Percentiles rank a stretch among this genome's conserved stretches.
phyloP scores from a whole-genome alignment of 2,329 filamentous ascomycete species.

The Phaeophleospora eucalypticola region DNA sequence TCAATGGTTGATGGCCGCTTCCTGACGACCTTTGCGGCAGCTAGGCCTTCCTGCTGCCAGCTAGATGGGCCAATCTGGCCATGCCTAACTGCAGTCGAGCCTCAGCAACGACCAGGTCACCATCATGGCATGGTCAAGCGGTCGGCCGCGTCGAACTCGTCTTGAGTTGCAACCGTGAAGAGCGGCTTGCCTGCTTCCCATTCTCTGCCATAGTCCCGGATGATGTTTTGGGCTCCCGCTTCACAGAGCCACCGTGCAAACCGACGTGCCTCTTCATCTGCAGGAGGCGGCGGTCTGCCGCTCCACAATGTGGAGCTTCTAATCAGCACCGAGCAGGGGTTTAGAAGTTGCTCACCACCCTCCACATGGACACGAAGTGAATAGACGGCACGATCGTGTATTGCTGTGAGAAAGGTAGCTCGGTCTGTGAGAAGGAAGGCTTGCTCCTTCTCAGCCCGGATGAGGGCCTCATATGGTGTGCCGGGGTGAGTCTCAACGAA shows the following conservation, averaged over 20 bases:
- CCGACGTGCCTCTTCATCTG: conserved; percentile 1
- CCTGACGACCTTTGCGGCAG: no score
- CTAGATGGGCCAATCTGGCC: no score
- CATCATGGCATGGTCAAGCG: conserved; percentile 1
- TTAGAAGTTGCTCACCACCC: conserved; percentile 18
- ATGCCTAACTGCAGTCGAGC: no score
- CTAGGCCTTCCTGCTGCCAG: no score
- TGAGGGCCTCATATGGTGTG: conserved; percentile 21
- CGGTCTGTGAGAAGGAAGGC: conserved; percentile 25
- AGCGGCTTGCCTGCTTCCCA: conserved; percentile 16
- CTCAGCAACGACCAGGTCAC: not conserved
- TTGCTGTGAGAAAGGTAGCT: conserved; percentile 22
- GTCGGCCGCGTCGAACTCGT: conserved; percentile 16
- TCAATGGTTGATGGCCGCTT: no score
- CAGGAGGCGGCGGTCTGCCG: not conserved
- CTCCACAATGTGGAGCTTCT: not conserved
- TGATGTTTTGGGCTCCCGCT: conserved; percentile 12
- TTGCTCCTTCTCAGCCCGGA: conserved; percentile 14
- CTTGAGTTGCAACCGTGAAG: conserved; percentile 15
- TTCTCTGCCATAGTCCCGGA: conserved; percentile 15
- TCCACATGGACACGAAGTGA: conserved; percentile 14
- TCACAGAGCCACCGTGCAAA: conserved; percentile 21
- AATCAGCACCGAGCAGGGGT: conserved; percentile 23
- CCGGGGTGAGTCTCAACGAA: conserved; percentile 17
- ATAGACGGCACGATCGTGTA: conserved; percentile 13